phyloP scores from a whole-genome alignment of 73 alveolate species.

The Paramecium primaurelia region DNA sequence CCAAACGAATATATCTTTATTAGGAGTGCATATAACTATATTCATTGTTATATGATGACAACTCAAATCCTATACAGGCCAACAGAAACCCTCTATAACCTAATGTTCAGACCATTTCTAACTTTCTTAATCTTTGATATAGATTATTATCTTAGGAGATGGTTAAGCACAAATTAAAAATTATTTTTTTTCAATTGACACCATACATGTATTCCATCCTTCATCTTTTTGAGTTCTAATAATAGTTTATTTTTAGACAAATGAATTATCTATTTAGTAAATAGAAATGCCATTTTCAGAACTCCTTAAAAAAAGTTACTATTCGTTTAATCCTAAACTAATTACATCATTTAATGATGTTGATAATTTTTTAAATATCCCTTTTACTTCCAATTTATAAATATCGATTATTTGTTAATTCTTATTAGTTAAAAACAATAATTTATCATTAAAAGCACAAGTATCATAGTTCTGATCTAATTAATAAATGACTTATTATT shows the following conservation, averaged over 20 bases:
- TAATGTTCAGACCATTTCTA: not conserved
- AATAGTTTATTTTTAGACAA: not conserved
- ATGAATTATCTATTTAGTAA: not conserved
- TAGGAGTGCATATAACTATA: not conserved
- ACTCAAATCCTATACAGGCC: not conserved
- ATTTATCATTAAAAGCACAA: not conserved
- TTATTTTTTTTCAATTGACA: not conserved
- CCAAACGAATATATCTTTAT: not conserved
- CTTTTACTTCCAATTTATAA: not conserved
- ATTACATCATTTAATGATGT: not conserved
- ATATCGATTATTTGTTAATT: not conserved
- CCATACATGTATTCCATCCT: not conserved
- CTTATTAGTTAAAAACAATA: not conserved
- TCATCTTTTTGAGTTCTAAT: not conserved
- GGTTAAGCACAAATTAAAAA: not conserved
- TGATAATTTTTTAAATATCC: not conserved
- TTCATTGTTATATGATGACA: not conserved
- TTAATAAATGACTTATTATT: not conserved
- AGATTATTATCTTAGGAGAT: not conserved
- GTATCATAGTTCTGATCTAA: not conserved
- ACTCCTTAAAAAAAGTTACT: not conserved
- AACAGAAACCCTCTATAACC: not conserved
- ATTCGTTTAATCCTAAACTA: not conserved
- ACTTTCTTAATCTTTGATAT: not conserved
- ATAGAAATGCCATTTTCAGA: not conserved